phyloP scores from a whole-genome alignment of 1,284 basidiomycete genomes.

The Rhodotorula sp. region DNA sequence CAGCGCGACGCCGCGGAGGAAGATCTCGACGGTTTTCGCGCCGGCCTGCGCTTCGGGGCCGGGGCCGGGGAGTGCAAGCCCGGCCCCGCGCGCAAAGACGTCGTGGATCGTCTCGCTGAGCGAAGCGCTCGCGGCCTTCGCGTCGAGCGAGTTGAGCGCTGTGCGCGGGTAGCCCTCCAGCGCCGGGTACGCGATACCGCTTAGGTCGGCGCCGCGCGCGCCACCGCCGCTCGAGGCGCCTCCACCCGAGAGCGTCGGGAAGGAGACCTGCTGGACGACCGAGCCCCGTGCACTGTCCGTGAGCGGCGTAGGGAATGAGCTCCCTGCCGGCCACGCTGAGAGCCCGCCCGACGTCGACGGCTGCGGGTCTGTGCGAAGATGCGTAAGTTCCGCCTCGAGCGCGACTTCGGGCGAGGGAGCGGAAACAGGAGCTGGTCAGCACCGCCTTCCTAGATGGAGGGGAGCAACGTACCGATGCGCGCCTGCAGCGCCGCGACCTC shows the following conservation, averaged over 20 bases:
- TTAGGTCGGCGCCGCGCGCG: neutral
- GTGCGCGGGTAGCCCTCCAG: neutral
- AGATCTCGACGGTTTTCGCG: conserved; percentile 4
- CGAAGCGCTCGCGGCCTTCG: too few relatives aligned
- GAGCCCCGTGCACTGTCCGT: neutral
- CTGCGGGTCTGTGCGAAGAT: neutral
- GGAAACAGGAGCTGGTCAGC: too few relatives aligned
- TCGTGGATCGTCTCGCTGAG: conserved; percentile 5
- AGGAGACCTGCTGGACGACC: neutral
- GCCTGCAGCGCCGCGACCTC: neutral
- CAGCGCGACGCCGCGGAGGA: neutral
- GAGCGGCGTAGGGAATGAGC: too few relatives aligned
- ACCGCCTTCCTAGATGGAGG: neutral
- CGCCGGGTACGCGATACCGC: neutral
- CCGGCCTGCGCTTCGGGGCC: neutral
- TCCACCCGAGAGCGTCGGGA: neutral
- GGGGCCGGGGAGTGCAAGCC: neutral
- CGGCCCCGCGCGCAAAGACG: conserved; percentile 1
- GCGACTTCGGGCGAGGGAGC: neutral
- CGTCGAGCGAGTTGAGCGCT: neutral
- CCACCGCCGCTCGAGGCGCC: neutral
- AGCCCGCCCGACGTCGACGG: neutral
- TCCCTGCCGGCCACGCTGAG: too few relatives aligned
- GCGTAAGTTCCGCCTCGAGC: neutral
- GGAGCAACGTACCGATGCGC: neutral